These are phyloP conservation scores for Solanum chacoense DNA, from an alignment of 305 asterid species.

Conservation along the genomic window DNA sequence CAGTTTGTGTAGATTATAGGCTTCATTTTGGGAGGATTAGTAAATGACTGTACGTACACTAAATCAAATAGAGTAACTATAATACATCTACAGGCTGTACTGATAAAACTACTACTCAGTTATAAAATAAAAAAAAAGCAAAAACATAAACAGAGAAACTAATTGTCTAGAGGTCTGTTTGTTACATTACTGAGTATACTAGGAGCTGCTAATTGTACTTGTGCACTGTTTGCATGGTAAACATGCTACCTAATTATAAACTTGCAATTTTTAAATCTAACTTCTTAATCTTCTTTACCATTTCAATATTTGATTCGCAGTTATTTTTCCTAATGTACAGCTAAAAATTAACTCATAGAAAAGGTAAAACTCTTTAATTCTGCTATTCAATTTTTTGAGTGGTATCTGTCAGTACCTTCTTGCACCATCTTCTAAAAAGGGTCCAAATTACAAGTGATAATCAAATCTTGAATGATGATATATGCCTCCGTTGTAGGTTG, in stretches of 20 bases:
- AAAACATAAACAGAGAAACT: not conserved
- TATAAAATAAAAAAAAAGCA: not conserved
- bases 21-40: not conserved
- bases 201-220: not conserved
- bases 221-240: not conserved
- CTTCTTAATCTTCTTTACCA: not conserved
- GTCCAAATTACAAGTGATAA: not conserved
- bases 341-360: not conserved
- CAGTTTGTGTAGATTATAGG: not conserved
- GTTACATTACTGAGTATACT: not conserved
- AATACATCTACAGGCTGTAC: not conserved
- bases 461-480: not conserved
- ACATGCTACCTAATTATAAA: not conserved
- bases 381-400: not conserved
- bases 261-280: not conserved
- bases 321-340: not conserved
- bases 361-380: not conserved
- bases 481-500: constrained; percentile 40
- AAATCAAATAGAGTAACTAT: not conserved
- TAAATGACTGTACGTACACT: not conserved
- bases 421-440: not conserved
- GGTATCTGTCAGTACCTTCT: not conserved
- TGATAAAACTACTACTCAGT: not conserved
- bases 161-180: not conserved
- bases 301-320: not conserved